A percentile compares a stretch with the other conserved stretches of the same genome.
Evolutionary conservation across 768 basidiomycete species (phyloP).

Genomic region (Chalciporus pseudorubinellus): DNA sequence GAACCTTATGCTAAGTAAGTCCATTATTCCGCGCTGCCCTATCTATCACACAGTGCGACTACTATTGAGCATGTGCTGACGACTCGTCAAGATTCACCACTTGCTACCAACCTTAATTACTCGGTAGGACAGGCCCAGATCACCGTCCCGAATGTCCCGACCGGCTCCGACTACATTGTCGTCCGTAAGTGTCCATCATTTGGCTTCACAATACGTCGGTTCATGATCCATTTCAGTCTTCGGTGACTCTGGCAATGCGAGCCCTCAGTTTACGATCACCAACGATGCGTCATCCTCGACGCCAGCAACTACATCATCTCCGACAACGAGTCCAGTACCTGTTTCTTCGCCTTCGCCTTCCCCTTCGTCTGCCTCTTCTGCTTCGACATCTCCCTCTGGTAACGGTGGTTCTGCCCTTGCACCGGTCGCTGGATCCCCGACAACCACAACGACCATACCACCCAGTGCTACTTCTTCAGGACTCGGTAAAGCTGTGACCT

Average conservation of each 20-base stretch:
- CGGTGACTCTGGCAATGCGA: conserved; percentile 42
- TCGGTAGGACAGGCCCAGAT: conserved; percentile 31
- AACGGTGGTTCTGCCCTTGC: background rate
- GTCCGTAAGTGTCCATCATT: conserved; percentile 30
- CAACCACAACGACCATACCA: conserved; percentile 1
- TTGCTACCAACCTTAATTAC: conserved; percentile 34
- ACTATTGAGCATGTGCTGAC: background rate
- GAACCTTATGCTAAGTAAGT: conserved; percentile 31
- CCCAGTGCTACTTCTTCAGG: background rate
- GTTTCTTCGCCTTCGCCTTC: background rate
- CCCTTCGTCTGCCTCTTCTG: background rate
- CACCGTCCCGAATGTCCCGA: conserved; percentile 35
- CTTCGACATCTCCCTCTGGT: background rate
- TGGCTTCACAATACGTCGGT: background rate
- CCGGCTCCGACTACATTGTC: conserved; percentile 33
- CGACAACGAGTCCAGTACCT: conserved; percentile 8
- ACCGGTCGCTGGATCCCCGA: background rate
- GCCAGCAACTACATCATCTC: conserved; percentile 8
- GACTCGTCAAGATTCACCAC: conserved; percentile 28
- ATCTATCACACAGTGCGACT: background rate
- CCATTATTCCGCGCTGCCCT: background rate
- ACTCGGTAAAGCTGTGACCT: background rate
- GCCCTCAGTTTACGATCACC: conserved; percentile 41
- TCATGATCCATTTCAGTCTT: conserved; percentile 27
- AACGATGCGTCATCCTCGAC: conserved; percentile 54